A percentile compares a stretch with the other conserved stretches of the same genome.
Evolutionary conservation across 331 rosid genomes (phyloP).

Genomic region (Rhamnella rubrinervis): DNA sequence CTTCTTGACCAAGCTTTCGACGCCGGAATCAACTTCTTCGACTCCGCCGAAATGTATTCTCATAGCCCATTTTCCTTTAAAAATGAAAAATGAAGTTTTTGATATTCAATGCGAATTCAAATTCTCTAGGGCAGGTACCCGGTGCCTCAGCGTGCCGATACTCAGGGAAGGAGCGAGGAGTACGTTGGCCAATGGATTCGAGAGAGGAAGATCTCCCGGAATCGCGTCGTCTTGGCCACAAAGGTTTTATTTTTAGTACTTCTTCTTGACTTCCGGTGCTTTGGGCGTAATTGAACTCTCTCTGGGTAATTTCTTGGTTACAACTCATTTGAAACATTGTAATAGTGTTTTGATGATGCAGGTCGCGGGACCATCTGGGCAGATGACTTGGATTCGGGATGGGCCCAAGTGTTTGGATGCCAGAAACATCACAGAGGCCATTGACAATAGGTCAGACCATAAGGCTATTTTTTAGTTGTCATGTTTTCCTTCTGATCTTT

Average conservation of each 20-base stretch:
- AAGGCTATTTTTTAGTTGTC: background rate
- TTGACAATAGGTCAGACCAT: slow-evolving; percentile 63
- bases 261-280: background rate
- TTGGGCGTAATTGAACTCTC: background rate
- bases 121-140: slow-evolving; percentile 51
- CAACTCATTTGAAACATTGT: too few species aligned
- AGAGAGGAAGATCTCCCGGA: slow-evolving; percentile 51
- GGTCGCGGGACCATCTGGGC: slow-evolving; percentile 93
- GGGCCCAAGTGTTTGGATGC: slow-evolving; percentile 79
- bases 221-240: slow-evolving; percentile 62
- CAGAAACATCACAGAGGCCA: slow-evolving; percentile 61
- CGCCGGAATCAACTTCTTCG: slow-evolving; percentile 85
- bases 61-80: background rate
- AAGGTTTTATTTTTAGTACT: slow-evolving; percentile 41
- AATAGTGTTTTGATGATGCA: slow-evolving; percentile 13
- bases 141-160: slow-evolving; percentile 75
- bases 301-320: background rate
- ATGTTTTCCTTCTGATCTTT: background rate
- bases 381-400: slow-evolving; percentile 92
- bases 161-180: slow-evolving; percentile 83
- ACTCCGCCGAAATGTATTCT: slow-evolving; percentile 81
- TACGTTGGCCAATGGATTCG: slow-evolving; percentile 80
- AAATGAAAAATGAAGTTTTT: too few species aligned
- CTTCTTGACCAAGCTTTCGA: slow-evolving; percentile 70
- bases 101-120: too few species aligned